Percentiles rank a stretch among this genome's conserved stretches.
These are phyloP conservation scores for Neoboletus subvelutipes DNA, from an alignment of 768 basidiomycete genomes.

Conservation along the genomic window DNA sequence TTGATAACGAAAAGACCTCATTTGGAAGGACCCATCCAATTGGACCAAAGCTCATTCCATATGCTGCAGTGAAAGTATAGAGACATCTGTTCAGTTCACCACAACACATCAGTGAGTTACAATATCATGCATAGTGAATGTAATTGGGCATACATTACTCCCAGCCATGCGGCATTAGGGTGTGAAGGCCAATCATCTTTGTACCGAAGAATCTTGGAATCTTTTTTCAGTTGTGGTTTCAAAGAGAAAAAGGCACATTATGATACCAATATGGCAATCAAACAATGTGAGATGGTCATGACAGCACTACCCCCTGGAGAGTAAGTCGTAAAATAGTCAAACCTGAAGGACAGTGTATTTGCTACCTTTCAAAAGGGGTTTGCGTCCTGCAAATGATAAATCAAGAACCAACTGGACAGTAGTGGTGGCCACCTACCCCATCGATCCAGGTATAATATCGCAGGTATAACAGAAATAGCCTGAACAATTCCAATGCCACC, in stretches of 20 bases:
- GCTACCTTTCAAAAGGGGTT: constrained; percentile 57
- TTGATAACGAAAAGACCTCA: constrained; percentile 78
- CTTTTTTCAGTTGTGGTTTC: not conserved
- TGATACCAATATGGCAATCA: constrained; percentile 62
- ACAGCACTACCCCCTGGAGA: constrained; percentile 51
- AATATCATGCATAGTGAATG: not conserved
- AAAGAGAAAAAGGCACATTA: not conserved
- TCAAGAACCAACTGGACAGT: not conserved
- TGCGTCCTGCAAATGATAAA: constrained; percentile 47
- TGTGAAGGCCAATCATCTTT: constrained; percentile 60
- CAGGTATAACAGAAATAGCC: constrained; percentile 72
- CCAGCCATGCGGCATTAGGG: constrained; percentile 58
- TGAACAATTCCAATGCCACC: constrained; percentile 82
- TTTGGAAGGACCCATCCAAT: constrained; percentile 83
- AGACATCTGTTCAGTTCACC: constrained; percentile 44
- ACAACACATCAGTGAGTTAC: not conserved
- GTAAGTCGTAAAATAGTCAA: not conserved
- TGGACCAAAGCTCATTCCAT: constrained; percentile 76
- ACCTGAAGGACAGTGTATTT: not conserved
- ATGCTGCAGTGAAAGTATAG: constrained; percentile 74
- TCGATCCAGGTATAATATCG: constrained; percentile 66
- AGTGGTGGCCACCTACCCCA: constrained; percentile 42
- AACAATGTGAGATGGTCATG: constrained; percentile 65
- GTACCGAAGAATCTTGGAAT: constrained; percentile 45
- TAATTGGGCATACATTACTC: constrained; percentile 53